Conservation (phyloP, 805 yeast genomes). For the Yarrowia osloensis region DNA sequence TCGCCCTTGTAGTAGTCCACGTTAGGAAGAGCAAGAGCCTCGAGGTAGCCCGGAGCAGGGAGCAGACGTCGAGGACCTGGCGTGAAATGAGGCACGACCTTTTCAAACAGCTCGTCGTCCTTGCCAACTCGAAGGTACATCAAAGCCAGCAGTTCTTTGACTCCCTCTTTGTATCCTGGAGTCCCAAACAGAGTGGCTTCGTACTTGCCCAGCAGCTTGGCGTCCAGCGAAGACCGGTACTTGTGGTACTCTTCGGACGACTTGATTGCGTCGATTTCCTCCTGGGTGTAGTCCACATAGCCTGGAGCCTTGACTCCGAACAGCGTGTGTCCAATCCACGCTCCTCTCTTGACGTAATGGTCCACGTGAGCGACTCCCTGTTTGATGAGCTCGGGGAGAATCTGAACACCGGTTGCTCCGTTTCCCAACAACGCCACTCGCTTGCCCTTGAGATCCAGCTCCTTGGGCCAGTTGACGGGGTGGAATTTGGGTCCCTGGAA, state of each 20-base stretch:
- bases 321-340: conserved; percentile 31
- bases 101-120: conserved; percentile 32
- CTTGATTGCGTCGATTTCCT: conserved; percentile 32
- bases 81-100: conserved; percentile 34
- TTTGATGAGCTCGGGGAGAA: conserved; percentile 36
- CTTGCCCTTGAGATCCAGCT: conserved; percentile 37
- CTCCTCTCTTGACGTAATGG: conserved; percentile 11
- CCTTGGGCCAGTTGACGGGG: conserved; percentile 42
- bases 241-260: conserved; percentile 33
- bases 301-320: conserved; percentile 34
- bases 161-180: conserved; percentile 3
- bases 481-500: conserved; percentile 42
- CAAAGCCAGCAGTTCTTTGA: conserved; percentile 29
- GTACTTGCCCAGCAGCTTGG: conserved; percentile 15
- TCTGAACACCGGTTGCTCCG: conserved; percentile 44
- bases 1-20: conserved; percentile 32
- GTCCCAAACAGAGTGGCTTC: conserved; percentile 20
- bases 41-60: conserved; percentile 34
- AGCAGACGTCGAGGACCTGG: conserved; percentile 33
- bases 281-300: conserved; percentile 32
- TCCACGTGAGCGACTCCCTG: conserved; percentile 32
- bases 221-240: conserved; percentile 37
- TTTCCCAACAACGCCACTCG: conserved; percentile 42
- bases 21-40: conserved; percentile 31
- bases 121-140: conserved; percentile 31